Conservation (phyloP, 768 basidiomycete species). For the Sarcomyxa edulis region DNA sequence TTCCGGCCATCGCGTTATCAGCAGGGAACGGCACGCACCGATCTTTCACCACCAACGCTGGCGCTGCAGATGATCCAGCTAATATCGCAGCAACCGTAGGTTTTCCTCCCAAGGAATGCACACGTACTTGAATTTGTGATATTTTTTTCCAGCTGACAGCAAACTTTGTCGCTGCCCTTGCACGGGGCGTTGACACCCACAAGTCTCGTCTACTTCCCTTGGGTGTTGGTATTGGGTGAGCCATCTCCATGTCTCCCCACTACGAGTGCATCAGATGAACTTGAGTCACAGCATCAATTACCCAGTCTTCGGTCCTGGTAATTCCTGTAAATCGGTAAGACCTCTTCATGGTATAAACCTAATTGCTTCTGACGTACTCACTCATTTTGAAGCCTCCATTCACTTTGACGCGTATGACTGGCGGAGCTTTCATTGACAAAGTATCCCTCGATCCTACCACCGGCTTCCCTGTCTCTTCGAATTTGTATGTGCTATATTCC, state of each 20-base stretch:
- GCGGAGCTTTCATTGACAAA: slow-evolving; percentile 18
- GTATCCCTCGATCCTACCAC: slow-evolving; percentile 16
- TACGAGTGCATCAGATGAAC: too few relatives aligned
- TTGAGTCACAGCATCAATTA: background rate
- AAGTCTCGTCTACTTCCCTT: slow-evolving; percentile 18
- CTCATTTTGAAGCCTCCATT: slow-evolving; percentile 17
- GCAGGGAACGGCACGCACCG: slow-evolving; percentile 22
- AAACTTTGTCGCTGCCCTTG: slow-evolving; percentile 20
- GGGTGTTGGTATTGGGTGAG: slow-evolving; percentile 20
- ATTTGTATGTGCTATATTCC: slow-evolving; percentile 17
- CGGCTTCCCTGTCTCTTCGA: slow-evolving; percentile 16
- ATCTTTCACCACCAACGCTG: slow-evolving; percentile 22
- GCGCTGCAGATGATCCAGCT: slow-evolving; percentile 17
- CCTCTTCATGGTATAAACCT: background rate
- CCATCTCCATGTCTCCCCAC: background rate
- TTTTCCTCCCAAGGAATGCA: background rate
- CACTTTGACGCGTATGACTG: slow-evolving; percentile 22
- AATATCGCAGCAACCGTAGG: slow-evolving; percentile 18
- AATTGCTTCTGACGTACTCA: background rate
- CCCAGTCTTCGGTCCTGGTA: slow-evolving; percentile 6
- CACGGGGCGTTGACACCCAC: slow-evolving; percentile 14
- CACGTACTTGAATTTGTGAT: background rate
- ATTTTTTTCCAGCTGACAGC: slow-evolving; percentile 6
- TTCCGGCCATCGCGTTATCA: slow-evolving; percentile 23
- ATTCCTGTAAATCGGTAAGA: slow-evolving; percentile 5